Base-by-base conservation (phyloP, 306 rosid species). In the Rosa persica region DNA sequence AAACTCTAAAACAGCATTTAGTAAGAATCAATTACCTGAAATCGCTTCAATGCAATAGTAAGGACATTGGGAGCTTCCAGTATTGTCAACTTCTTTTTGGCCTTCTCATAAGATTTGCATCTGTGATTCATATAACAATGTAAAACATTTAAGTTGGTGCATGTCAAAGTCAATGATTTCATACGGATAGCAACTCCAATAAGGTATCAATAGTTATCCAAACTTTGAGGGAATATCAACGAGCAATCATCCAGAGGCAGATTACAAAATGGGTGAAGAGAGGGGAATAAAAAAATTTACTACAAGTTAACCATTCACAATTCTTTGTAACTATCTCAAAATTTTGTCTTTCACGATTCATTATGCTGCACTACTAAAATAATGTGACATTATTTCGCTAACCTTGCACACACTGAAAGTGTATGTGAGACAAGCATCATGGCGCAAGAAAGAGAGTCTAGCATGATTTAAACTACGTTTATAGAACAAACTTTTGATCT, bases 11-110 rank as follows among this genome's bases (percentile, higher is more conserved):
- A 74, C 78, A 22, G 44, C 77, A 19, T 51, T 16, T 66, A 15
- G 44, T 20, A 72, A 65, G 23, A 70, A 76, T 71, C 22, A 77
- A 60, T 81, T 89, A 93, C 99, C 99, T 91, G 97, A 86, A 96
- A 96, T 82, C 98, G 89, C 91, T 96, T 96, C 4, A 96, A 84
- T 79, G 97, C 99, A 83, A 96, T 81, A 11, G 99, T 96, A 83
- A 96, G 98, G 79, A 93, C 85, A 87, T 96, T 96, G 27, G 98
- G 98, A 60, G 98, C 99, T 87, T 96, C 98, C 36, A 88, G 83
- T 79, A 96, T 83, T 65, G 95, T 93, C 86, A 96, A 72, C 83
- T 96, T 93, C 92, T 91, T 96, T 85, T 96, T 96, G 78, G 99
- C 99, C 87, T 90, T 93, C 91, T 89, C 94, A 72, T 91, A 96